phyloP scores from a whole-genome alignment of 345 rosid genomes.

The Pugionium cornutum region DNA sequence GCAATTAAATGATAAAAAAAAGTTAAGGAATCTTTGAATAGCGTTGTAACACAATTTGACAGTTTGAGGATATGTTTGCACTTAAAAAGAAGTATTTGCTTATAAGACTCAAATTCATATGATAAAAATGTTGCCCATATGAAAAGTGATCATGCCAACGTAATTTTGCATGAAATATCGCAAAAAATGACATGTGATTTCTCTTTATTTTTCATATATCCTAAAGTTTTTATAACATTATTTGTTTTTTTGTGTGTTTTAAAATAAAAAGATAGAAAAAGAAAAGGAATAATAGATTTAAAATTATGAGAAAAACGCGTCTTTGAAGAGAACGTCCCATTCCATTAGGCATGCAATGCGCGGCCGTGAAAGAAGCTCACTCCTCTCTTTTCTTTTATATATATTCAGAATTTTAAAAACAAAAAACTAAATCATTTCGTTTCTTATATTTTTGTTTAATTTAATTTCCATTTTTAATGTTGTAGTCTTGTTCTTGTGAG shows the following conservation, averaged over 20 bases:
- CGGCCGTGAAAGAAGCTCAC: conserved; percentile 45
- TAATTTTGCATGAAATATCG: conserved; percentile 42
- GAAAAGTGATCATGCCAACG: conserved; percentile 47
- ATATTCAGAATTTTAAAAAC: no score
- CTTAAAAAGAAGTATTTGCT: conserved; percentile 35
- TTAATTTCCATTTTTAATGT: no score
- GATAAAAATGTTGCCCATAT: conserved; percentile 35
- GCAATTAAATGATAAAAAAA: background rate
- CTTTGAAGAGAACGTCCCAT: conserved; percentile 41
- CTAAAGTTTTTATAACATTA: background rate
- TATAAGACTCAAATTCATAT: conserved; percentile 36
- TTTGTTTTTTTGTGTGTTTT: no score
- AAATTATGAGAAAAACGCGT: conserved; percentile 37
- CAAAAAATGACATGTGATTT: conserved; percentile 22
- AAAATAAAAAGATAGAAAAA: background rate
- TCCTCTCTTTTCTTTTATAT: conserved; percentile 21
- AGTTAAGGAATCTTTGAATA: background rate
- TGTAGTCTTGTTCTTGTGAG: background rate
- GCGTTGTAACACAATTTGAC: conserved; percentile 17
- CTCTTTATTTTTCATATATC: conserved; percentile 6
- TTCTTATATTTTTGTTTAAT: no score
- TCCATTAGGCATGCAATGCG: conserved; percentile 42
- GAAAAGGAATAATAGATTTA: conserved; percentile 17
- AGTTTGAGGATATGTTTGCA: conserved; percentile 1
- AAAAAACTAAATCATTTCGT: no score